Percentiles rank a stretch among this genome's conserved stretches.
These are phyloP conservation scores for Artemisia annua DNA, from an alignment of 129 eudicot genomes.

Conservation along the genomic window DNA sequence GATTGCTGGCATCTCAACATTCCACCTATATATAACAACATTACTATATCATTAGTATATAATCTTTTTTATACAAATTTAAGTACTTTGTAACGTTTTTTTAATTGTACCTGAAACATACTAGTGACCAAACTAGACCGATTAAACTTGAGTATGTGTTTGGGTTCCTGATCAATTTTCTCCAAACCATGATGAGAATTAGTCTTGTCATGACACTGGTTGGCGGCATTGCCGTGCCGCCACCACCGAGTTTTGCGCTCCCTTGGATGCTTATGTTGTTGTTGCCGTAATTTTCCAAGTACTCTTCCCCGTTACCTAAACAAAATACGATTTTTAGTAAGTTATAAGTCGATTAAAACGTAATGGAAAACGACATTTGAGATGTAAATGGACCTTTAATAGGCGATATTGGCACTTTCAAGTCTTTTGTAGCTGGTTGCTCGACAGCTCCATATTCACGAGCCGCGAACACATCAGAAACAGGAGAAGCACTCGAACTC, in stretches of 20 bases:
- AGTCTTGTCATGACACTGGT: slow-evolving; percentile 96
- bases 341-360: background rate
- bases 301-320: slow-evolving; percentile 54
- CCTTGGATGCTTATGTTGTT: slow-evolving; percentile 53
- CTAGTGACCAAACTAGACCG: slow-evolving; percentile 85
- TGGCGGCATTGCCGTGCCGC: slow-evolving; percentile 71
- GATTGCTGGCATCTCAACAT: slow-evolving; percentile 78
- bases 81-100: background rate
- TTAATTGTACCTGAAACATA: slow-evolving; percentile 64
- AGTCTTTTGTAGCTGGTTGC: slow-evolving; percentile 51
- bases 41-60: background rate
- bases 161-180: slow-evolving; percentile 87
- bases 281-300: slow-evolving; percentile 59
- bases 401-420: slow-evolving; percentile 66
- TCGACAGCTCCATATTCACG: slow-evolving; percentile 67
- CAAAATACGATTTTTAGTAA: slow-evolving; percentile 23
- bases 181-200: slow-evolving; percentile 94
- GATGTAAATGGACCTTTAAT: slow-evolving; percentile 46
- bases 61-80: background rate
- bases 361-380: background rate
- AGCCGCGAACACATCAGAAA: slow-evolving; percentile 85
- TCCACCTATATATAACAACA: slow-evolving; percentile 45
- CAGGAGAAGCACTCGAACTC: slow-evolving; percentile 95
- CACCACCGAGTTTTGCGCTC: slow-evolving; percentile 32
- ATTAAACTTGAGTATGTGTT: slow-evolving; percentile 89